Evolutionary conservation across 345 rosid species (phyloP).

Genomic region (Barbarea vulgaris): DNA sequence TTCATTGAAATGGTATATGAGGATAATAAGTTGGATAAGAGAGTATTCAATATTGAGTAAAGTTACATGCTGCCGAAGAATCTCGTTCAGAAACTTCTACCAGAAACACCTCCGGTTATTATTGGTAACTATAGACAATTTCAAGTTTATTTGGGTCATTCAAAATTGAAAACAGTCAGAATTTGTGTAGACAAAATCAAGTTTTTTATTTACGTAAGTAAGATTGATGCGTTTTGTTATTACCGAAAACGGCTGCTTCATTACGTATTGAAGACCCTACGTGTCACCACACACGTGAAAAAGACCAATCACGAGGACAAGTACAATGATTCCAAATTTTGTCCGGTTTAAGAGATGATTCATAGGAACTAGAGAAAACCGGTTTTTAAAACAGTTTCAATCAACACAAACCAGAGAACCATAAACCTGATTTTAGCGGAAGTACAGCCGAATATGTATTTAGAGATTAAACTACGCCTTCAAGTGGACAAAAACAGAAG

Average conservation of each 20-base stretch:
- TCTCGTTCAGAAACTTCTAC: too few relatives aligned
- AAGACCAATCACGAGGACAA: constrained; percentile 19
- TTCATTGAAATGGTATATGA: too few relatives aligned
- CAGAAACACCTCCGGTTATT: too few relatives aligned
- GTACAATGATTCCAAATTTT: constrained; percentile 9
- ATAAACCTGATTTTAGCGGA: too few relatives aligned
- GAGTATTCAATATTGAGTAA: too few relatives aligned
- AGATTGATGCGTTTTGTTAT: constrained; percentile 16
- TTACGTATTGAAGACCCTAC: not conserved
- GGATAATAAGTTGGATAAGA: too few relatives aligned
- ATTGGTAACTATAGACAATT: too few relatives aligned
- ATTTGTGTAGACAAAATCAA: too few relatives aligned
- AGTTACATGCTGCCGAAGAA: too few relatives aligned
- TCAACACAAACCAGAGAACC: not conserved
- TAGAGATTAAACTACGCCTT: constrained; percentile 10
- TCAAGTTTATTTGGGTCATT: too few relatives aligned
- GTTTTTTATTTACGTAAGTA: constrained; percentile 11
- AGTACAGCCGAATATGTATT: not conserved
- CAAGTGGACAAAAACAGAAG: constrained; percentile 28
- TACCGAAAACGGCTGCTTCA: constrained; percentile 33
- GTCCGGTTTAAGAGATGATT: constrained; percentile 1
- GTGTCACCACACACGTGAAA: constrained; percentile 31
- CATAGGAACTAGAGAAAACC: not conserved
- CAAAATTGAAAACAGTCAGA: too few relatives aligned
- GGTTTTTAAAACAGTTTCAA: not conserved